These are phyloP conservation scores for Fragaria vesca DNA, from an alignment of 306 rosid genomes.

Conservation along the genomic window DNA sequence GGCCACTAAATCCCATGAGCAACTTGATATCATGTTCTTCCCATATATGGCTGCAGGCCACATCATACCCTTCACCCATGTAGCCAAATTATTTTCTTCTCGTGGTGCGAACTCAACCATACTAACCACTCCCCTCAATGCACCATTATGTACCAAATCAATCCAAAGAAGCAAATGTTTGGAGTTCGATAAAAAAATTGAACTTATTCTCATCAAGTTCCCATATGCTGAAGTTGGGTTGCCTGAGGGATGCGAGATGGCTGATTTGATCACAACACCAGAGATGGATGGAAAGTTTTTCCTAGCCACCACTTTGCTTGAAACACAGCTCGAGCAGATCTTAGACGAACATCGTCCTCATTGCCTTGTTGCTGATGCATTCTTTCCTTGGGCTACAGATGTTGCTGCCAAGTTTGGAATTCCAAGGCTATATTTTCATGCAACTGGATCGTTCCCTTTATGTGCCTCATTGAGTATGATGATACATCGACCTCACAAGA, in stretches of 20 bases:
- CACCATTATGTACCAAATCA: neutral
- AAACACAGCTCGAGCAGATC: neutral
- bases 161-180: neutral
- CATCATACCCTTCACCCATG: constrained; percentile 20
- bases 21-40: constrained; percentile 30
- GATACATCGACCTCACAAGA: neutral
- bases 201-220: neutral
- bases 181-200: neutral
- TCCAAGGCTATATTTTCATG: neutral
- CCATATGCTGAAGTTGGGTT: neutral
- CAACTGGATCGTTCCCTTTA: neutral
- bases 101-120: constrained; percentile 22
- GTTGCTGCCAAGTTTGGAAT: neutral
- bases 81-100: constrained; percentile 19
- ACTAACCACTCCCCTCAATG: neutral
- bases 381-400: neutral
- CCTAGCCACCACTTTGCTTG: neutral
- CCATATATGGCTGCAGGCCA: constrained; percentile 29
- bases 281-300: neutral
- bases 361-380: neutral
- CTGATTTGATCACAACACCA: neutral
- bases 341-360: neutral
- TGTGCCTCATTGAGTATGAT: neutral
- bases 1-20: neutral
- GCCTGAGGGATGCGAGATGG: neutral